Evolutionary conservation across 2,329 filamentous ascomycete species (phyloP).

Genomic region (Pyrenochaeta sp.): DNA sequence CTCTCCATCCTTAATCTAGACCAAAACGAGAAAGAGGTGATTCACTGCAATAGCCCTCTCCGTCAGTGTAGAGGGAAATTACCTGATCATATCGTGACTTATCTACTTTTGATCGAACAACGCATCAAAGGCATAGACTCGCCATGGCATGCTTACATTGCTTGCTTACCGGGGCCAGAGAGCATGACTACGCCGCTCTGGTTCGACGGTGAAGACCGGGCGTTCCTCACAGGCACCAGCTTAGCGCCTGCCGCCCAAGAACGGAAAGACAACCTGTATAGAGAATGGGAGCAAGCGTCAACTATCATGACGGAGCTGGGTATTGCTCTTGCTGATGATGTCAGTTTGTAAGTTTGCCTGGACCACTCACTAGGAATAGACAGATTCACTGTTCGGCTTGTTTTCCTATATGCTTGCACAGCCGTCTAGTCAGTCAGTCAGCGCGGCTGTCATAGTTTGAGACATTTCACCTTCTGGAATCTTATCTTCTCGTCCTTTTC

Average conservation of each 20-base stretch:
- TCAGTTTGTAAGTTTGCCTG: conserved; percentile 34
- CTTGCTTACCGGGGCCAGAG: conserved; percentile 39
- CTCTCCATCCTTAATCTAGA: conserved; percentile 47
- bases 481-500: not conserved
- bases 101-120: conserved; percentile 48
- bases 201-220: conserved; percentile 44
- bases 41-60: conserved; percentile 33
- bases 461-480: no score
- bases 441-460: no score
- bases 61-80: conserved; percentile 33
- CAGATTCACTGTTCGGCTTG: not conserved
- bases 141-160: conserved; percentile 48
- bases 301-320: conserved; percentile 25
- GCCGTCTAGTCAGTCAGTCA: no score
- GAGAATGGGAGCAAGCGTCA: conserved; percentile 35
- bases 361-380: not conserved
- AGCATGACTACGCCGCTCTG: conserved; percentile 48
- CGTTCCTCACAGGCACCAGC: conserved; percentile 46
- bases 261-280: conserved; percentile 23
- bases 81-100: conserved; percentile 43
- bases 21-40: conserved; percentile 31
- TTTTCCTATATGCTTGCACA: not conserved
- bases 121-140: conserved; percentile 30
- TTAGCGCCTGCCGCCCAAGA: conserved; percentile 34
- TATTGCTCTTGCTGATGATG: conserved; percentile 20